A percentile compares a stretch with the other conserved stretches of the same genome.
phyloP scores from a whole-genome alignment of 371 early-diverging fungal species.

The Mucor piriformis region DNA sequence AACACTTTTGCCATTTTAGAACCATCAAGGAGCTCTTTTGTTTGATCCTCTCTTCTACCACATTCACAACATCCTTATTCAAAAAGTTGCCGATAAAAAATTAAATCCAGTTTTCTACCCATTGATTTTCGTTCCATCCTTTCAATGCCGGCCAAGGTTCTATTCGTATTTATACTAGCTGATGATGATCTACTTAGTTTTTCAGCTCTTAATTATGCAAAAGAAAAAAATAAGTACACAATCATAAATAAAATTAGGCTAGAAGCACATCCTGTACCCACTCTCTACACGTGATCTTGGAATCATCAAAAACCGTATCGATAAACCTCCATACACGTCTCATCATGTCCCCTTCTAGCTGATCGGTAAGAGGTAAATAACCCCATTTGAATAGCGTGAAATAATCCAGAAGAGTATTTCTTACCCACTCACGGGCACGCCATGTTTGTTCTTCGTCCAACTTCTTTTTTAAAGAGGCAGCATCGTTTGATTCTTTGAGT shows the following conservation, averaged over 20 bases:
- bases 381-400: constrained; percentile 19
- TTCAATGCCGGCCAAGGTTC: constrained; percentile 15
- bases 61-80: constrained; percentile 25
- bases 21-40: constrained; percentile 20
- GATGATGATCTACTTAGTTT: constrained; percentile 22
- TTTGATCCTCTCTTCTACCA: constrained; percentile 15
- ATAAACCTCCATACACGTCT: constrained; percentile 22
- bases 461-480: constrained; percentile 11
- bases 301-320: constrained; percentile 21
- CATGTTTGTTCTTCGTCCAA: constrained; percentile 11
- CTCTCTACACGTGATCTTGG: constrained; percentile 24
- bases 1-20: constrained; percentile 24
- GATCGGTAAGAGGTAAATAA: constrained; percentile 25
- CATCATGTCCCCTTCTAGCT: constrained; percentile 24
- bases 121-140: constrained; percentile 16
- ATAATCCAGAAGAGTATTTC: constrained; percentile 18
- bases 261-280: constrained; percentile 16
- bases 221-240: constrained; percentile 21
- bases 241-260: constrained; percentile 21
- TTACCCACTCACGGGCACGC: constrained; percentile 25
- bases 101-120: constrained; percentile 14
- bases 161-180: constrained; percentile 17
- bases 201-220: constrained; percentile 22
- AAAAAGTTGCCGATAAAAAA: constrained; percentile 13
- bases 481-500: constrained; percentile 14